Evolutionary conservation across 2,329 filamentous ascomycete species (phyloP).

Genomic region (Penicillium italicum): DNA sequence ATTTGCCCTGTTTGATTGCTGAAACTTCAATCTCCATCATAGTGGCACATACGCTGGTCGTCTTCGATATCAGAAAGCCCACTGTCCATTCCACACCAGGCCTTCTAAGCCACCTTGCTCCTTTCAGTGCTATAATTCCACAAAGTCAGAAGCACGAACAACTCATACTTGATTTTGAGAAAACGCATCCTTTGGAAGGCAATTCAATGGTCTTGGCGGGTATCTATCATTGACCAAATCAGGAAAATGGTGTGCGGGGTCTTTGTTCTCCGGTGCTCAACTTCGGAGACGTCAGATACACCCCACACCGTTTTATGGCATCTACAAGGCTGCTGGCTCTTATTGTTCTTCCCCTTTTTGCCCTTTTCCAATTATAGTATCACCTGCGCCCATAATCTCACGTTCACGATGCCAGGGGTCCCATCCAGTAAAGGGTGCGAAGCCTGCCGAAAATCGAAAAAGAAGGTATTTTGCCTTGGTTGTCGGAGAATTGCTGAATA

Average conservation of each 20-base stretch:
- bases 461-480: not conserved
- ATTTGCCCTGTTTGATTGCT: constrained; percentile 2
- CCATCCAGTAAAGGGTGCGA: not conserved
- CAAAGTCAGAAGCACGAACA: not conserved
- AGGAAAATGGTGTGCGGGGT: not conserved
- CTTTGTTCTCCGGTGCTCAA: too few species aligned
- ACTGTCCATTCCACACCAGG: not conserved
- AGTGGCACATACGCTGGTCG: not conserved
- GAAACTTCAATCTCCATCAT: constrained; percentile 5
- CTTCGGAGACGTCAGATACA: not conserved
- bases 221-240: not conserved
- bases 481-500: not conserved
- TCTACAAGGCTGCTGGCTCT: too few species aligned
- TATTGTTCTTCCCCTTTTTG: not conserved
- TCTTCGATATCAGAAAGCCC: constrained; percentile 4
- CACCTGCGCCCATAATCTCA: too few species aligned
- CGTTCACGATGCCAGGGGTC: not conserved
- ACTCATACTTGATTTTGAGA: not conserved
- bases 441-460: not conserved
- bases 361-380: not conserved
- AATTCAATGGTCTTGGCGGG: not conserved
- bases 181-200: not conserved
- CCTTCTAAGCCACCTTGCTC: not conserved
- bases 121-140: not conserved
- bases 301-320: too few species aligned